Conservation (phyloP, 345 rosid species). For the Gossypium sturtianum region DNA sequence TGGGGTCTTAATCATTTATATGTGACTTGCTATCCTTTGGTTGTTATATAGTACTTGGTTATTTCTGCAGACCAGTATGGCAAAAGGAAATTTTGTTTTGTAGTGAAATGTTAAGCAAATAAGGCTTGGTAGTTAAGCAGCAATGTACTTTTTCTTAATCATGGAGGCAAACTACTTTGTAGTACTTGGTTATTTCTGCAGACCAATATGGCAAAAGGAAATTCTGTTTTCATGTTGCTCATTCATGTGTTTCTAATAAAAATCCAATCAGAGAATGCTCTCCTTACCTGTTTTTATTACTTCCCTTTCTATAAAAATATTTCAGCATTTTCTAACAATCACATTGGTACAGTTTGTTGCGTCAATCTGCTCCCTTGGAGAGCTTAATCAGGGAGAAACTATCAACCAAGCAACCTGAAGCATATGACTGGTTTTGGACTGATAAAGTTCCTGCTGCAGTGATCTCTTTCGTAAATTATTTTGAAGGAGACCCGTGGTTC, state of each 20-base stretch:
- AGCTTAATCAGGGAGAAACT: constrained; percentile 76
- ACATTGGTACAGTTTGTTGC: constrained; percentile 13
- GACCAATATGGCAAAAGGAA: background rate
- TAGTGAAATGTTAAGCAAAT: background rate
- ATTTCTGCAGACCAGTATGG: background rate
- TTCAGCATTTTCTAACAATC: background rate
- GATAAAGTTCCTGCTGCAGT: constrained; percentile 3
- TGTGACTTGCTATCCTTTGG: background rate
- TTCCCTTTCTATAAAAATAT: background rate
- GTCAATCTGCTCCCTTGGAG: constrained; percentile 60
- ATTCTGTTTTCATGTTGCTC: background rate
- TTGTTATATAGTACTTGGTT: background rate
- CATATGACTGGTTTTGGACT: constrained; percentile 30
- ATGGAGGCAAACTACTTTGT: background rate
- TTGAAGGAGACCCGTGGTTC: background rate
- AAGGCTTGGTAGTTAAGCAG: background rate
- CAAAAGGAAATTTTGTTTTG: background rate
- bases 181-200: background rate
- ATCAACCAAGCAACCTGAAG: constrained; percentile 69
- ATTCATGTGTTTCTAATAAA: background rate
- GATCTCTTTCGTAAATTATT: constrained; percentile 2
- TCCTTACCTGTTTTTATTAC: background rate
- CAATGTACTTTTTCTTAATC: background rate
- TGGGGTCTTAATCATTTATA: background rate
- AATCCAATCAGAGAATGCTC: background rate